phyloP scores from a whole-genome alignment of 331 rosid species.

The Acacia pycnantha region DNA sequence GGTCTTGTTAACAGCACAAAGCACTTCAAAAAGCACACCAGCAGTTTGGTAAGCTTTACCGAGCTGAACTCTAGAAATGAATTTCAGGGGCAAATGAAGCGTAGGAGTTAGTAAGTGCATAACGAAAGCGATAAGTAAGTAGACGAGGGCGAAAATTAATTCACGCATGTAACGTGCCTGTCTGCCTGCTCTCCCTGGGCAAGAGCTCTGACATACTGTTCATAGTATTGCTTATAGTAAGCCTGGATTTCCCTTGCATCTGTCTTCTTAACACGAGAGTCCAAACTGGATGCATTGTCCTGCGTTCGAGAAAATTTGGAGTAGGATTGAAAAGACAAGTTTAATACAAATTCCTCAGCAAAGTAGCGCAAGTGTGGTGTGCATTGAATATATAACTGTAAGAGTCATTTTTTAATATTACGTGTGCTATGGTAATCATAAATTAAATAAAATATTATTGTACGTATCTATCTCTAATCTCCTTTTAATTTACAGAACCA shows the following conservation, averaged over 20 bases:
- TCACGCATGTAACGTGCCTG: slow-evolving; percentile 40
- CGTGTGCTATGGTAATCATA: neutral
- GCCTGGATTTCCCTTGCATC: slow-evolving; percentile 94
- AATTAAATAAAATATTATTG: neutral
- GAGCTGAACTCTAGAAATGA: slow-evolving; percentile 79
- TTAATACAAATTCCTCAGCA: neutral
- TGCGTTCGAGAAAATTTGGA: slow-evolving; percentile 33
- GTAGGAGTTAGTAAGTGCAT: neutral
- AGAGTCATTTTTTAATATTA: neutral
- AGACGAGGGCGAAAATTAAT: neutral
- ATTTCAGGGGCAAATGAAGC: neutral
- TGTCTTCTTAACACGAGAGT: slow-evolving; percentile 72
- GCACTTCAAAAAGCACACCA: slow-evolving; percentile 96
- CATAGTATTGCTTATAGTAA: slow-evolving; percentile 92
- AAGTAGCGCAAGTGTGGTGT: neutral
- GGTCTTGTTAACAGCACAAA: slow-evolving; percentile 92
- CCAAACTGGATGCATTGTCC: slow-evolving; percentile 86
- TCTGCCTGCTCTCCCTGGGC: slow-evolving; percentile 95
- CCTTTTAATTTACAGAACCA: neutral
- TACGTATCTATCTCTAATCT: neutral
- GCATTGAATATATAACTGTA: neutral
- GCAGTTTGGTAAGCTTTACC: slow-evolving; percentile 95
- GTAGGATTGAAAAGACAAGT: neutral
- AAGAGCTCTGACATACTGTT: slow-evolving; percentile 81
- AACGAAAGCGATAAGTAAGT: neutral